Base-by-base conservation (phyloP, 495 filamentous ascomycete species). In the Aspergillus indologenus region DNA sequence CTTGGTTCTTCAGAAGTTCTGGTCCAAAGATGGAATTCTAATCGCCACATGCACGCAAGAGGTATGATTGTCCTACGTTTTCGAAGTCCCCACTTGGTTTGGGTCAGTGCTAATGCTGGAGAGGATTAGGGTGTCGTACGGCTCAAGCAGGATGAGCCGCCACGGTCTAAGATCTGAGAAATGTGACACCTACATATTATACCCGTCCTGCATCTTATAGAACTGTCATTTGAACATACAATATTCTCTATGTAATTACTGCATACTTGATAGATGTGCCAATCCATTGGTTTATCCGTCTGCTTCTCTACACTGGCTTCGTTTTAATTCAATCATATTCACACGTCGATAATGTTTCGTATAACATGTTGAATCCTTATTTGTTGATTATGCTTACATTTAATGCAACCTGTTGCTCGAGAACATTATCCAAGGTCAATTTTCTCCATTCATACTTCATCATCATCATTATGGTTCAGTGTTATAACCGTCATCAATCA, bases 1-100 rank as follows among this genome's bases (percentile, higher is more conserved):
- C 0, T 77, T 98, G 59, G 93, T 92, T 34, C 83, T 83, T 62
- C 92, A 96, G 80, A 85, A 85, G 80, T 92, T 98, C 57, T 98
- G 87, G 81, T 85, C 86, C 45, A 84, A 81, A 66, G 88, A 96
- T 63, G 94, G 93, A 4, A 83, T 77, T 34, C 71, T 98, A 76
- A 78, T 98, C 64, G 94, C 94, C 26, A 77, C 76, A 18, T 75
- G 76, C 61, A 75, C 68, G n/a, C 72, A 76, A 67, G 74, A 79
- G 73, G 76, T 73, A 75, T 65, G 70, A 61, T 62, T 44, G 49
- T 40, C 34, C 34, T 40, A 40, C 34, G 34, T 40, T 4, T 7
- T 40, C 34, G 12, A 40, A 2, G 7, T 40, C 12, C 34, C 34
- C 34, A 11, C 34, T 2, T 40, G 5, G 12, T 40, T 7, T 7